These are phyloP conservation scores for Fusarium begoniae DNA, from an alignment of 2,329 filamentous ascomycete species.

Conservation along the genomic window DNA sequence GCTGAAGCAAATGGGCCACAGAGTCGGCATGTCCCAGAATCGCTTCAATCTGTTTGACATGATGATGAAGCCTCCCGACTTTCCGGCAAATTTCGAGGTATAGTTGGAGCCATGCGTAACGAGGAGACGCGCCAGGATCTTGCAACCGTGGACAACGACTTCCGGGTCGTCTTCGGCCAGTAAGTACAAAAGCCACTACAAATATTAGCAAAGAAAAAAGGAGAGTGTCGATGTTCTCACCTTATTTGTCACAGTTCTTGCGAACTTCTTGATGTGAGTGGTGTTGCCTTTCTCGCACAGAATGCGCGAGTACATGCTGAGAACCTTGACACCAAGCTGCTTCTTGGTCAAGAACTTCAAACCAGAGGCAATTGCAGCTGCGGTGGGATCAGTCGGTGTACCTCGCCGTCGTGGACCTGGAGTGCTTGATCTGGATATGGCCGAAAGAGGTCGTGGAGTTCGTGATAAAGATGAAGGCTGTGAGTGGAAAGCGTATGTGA, in stretches of 20 bases:
- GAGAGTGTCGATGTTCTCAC: too few relatives aligned
- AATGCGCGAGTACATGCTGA: conserved; percentile 80
- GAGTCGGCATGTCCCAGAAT: conserved; percentile 86
- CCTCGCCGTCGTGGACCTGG: conserved; percentile 49
- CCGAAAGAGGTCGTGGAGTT: conserved; percentile 58
- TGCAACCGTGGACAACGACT: conserved; percentile 81
- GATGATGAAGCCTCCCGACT: conserved; percentile 87
- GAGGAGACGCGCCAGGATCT: conserved; percentile 84
- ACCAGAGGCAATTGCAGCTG: conserved; percentile 43
- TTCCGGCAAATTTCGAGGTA: conserved; percentile 82
- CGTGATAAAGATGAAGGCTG: conserved; percentile 59
- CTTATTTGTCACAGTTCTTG: conserved; percentile 94
- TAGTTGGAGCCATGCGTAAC: conserved; percentile 84
- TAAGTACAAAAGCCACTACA: conserved; percentile 88
- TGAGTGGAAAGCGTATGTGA: conserved; percentile 88
- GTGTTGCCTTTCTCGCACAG: conserved; percentile 78
- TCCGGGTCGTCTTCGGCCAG: conserved; percentile 87
- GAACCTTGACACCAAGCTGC: conserved; percentile 77
- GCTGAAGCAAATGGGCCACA: conserved; percentile 90
- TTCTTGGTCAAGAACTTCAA: conserved; percentile 65
- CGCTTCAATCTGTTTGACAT: conserved; percentile 82
- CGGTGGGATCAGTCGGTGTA: conserved; percentile 49
- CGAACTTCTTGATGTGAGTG: conserved; percentile 83
- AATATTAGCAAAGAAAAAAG: conserved; percentile 28
- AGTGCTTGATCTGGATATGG: conserved; percentile 53